phyloP scores from a whole-genome alignment of 2,329 filamentous ascomycete species.

The Aureobasidium melanogenum region DNA sequence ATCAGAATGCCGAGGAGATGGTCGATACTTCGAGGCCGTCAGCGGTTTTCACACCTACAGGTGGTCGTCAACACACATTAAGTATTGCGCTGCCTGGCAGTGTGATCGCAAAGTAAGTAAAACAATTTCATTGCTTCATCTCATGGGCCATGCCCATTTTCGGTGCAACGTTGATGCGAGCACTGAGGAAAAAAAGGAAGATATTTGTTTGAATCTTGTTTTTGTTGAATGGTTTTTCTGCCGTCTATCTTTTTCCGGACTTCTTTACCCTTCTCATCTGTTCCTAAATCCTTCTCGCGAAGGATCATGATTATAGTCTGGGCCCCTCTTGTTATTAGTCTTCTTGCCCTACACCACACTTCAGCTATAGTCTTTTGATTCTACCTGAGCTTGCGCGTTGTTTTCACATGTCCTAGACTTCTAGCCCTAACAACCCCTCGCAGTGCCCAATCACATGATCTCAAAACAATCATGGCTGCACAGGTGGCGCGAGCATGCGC shows the following conservation, averaged over 20 bases:
- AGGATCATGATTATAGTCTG: neutral
- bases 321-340: too few species aligned
- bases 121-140: neutral
- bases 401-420: neutral
- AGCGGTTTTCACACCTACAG: constrained; percentile 56
- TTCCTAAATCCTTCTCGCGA: neutral
- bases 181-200: neutral
- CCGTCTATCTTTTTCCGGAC: too few species aligned
- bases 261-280: neutral
- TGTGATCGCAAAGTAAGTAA: constrained; percentile 60
- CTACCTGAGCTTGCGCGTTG: neutral
- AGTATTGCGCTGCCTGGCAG: constrained; percentile 73
- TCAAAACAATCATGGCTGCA: constrained; percentile 63
- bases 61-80: constrained; percentile 61
- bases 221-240: neutral
- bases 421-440: neutral
- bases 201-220: neutral
- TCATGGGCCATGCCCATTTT: neutral
- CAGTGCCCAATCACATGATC: constrained; percentile 64
- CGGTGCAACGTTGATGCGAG: neutral
- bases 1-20: constrained; percentile 14
- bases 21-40: constrained; percentile 57
- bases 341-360: neutral
- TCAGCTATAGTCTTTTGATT: neutral
- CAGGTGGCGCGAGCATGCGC: constrained; percentile 72